These are phyloP conservation scores for Stevia rebaudiana DNA, from an alignment of 140 eudicot species.

Conservation along the genomic window DNA sequence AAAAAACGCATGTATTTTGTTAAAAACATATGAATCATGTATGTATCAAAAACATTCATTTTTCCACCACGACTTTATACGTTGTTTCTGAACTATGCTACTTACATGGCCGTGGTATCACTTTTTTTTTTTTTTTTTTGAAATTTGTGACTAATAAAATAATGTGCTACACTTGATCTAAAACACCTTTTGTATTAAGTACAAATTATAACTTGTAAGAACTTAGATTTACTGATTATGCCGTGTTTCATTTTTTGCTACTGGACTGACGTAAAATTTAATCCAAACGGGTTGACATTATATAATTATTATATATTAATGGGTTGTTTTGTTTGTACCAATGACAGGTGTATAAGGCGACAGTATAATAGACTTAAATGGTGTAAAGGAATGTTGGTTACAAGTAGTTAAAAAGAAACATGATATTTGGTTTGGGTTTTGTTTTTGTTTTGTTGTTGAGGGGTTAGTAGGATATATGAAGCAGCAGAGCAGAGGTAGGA, in stretches of 20 bases:
- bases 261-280: background rate
- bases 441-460: background rate
- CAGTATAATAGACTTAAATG: background rate
- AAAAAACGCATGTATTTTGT: too few relatives aligned
- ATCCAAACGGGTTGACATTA: background rate
- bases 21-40: too few relatives aligned
- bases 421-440: background rate
- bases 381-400: too few relatives aligned
- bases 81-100: too few relatives aligned
- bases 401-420: too few relatives aligned
- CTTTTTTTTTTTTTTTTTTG: too few relatives aligned
- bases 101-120: too few relatives aligned
- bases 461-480: conserved; percentile 4
- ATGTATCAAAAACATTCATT: too few relatives aligned
- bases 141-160: too few relatives aligned
- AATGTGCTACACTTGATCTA: background rate
- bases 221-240: too few relatives aligned
- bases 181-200: background rate
- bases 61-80: too few relatives aligned
- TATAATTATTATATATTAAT: background rate
- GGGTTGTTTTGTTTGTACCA: background rate
- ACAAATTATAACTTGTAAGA: too few relatives aligned
- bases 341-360: conserved; percentile 24
- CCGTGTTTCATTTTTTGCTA: background rate
- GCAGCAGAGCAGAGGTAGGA: background rate